Evolutionary conservation across 768 basidiomycete genomes (phyloP).

Genomic region (Boletales sp.): DNA sequence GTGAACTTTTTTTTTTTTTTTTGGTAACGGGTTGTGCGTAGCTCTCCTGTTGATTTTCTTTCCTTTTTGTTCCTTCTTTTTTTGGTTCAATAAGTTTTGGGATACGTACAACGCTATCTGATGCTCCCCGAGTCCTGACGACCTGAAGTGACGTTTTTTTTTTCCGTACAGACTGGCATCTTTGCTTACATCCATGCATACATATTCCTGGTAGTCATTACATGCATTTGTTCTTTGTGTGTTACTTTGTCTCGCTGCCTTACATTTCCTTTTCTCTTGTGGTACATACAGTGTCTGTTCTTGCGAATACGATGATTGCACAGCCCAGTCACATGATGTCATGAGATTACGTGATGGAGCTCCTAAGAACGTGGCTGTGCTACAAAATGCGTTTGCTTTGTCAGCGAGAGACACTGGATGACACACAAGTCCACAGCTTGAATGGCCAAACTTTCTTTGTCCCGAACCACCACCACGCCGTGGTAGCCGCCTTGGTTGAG

Average conservation of each 20-base stretch:
- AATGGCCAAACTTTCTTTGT: conserved; percentile 11
- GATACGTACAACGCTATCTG: conserved; percentile 21
- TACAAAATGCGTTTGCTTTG: conserved; percentile 10
- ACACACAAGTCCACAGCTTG: conserved; percentile 9
- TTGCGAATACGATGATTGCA: too few species aligned
- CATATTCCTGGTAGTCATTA: conserved; percentile 14
- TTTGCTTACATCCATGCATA: conserved; percentile 21
- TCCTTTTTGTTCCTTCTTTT: not conserved
- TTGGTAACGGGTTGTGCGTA: conserved; percentile 4
- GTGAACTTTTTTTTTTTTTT: conserved; percentile 3
- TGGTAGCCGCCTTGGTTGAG: conserved; percentile 16
- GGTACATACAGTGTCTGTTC: conserved; percentile 17
- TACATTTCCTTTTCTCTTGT: conserved; percentile 3
- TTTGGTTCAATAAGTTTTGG: conserved; percentile 20
- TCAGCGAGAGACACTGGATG: conserved; percentile 20
- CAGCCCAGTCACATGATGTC: too few species aligned
- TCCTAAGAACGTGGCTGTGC: conserved; percentile 6
- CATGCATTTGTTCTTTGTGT: conserved; percentile 18
- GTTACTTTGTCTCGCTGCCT: conserved; percentile 10
- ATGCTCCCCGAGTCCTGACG: conserved; percentile 10
- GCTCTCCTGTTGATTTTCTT: conserved; percentile 11
- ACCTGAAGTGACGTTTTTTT: conserved; percentile 21
- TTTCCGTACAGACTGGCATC: conserved; percentile 25
- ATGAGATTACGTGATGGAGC: not conserved
- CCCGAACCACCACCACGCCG: conserved; percentile 20